Percentiles rank a stretch among this genome's conserved stretches.
These are phyloP conservation scores for Neurospora africana DNA, from an alignment of 495 filamentous ascomycete species.

Conservation along the genomic window DNA sequence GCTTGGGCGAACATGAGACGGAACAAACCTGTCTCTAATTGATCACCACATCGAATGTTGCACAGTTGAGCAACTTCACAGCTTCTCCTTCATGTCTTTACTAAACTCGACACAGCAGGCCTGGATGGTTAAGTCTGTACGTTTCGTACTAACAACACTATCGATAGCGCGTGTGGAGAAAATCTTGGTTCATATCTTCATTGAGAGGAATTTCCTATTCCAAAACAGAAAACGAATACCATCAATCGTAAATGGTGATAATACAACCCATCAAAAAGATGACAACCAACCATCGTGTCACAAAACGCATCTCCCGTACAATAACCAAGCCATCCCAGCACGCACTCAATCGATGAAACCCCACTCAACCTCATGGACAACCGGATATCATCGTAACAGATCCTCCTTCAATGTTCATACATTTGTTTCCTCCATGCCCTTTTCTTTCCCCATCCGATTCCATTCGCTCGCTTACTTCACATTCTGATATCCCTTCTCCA, in stretches of 20 bases:
- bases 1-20: neutral
- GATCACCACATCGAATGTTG: neutral
- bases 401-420: neutral
- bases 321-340: no score
- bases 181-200: neutral
- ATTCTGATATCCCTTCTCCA: slow-evolving; percentile 16
- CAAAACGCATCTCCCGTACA: neutral
- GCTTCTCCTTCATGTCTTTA: neutral
- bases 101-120: neutral
- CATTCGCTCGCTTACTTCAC: neutral
- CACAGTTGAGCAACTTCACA: neutral
- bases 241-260: neutral
- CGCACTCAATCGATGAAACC: neutral
- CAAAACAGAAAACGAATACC: neutral
- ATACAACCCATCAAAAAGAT: neutral
- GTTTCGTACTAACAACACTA: neutral
- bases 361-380: neutral
- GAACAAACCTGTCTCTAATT: neutral
- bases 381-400: neutral
- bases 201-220: neutral
- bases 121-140: neutral
- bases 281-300: neutral
- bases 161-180: neutral
- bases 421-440: neutral
- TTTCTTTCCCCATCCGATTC: neutral